Percentiles rank a stretch among this genome's conserved stretches.
These are phyloP conservation scores for Didymella arachidicola DNA, from an alignment of 2,329 filamentous ascomycete species.

Conservation along the genomic window DNA sequence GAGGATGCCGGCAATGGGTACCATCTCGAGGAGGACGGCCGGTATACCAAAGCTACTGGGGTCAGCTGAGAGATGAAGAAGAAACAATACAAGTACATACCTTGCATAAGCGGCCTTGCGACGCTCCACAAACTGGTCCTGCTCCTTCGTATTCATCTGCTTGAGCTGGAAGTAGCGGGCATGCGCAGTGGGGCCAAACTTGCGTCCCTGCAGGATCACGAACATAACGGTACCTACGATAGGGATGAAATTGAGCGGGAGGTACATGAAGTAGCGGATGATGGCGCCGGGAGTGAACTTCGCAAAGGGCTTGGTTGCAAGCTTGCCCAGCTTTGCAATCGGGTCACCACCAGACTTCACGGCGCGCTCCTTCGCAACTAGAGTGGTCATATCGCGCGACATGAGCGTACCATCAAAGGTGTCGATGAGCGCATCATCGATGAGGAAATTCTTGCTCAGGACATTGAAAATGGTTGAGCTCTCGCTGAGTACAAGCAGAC, in stretches of 20 bases:
- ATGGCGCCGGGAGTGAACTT: slow-evolving; percentile 66
- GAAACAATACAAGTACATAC: slow-evolving; percentile 53
- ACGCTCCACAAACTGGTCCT: slow-evolving; percentile 72
- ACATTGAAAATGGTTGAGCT: slow-evolving; percentile 60
- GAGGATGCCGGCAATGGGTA: slow-evolving; percentile 81
- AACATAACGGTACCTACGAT: slow-evolving; percentile 85
- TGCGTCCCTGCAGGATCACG: slow-evolving; percentile 71
- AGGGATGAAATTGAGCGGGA: slow-evolving; percentile 92
- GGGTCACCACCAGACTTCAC: slow-evolving; percentile 65
- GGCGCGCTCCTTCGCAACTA: slow-evolving; percentile 79
- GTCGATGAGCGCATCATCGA: slow-evolving; percentile 83
- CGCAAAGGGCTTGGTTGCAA: slow-evolving; percentile 63
- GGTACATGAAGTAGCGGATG: slow-evolving; percentile 81
- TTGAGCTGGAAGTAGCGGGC: slow-evolving; percentile 90
- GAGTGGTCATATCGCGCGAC: slow-evolving; percentile 60
- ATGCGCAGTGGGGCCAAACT: slow-evolving; percentile 63
- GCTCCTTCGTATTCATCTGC: slow-evolving; percentile 73
- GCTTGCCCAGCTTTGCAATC: slow-evolving; percentile 64
- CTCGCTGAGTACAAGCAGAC: slow-evolving; percentile 68
- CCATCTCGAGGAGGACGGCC: slow-evolving; percentile 81
- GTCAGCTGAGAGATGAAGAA: slow-evolving; percentile 4
- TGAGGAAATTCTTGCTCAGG: slow-evolving; percentile 73
- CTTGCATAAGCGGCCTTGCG: slow-evolving; percentile 80
- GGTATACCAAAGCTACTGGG: slow-evolving; percentile 69
- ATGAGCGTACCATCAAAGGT: slow-evolving; percentile 81